Evolutionary conservation across 345 rosid species (phyloP), one percentile per base, ranked within the genome.

Genomic region (Lepidium didymum): DNA sequence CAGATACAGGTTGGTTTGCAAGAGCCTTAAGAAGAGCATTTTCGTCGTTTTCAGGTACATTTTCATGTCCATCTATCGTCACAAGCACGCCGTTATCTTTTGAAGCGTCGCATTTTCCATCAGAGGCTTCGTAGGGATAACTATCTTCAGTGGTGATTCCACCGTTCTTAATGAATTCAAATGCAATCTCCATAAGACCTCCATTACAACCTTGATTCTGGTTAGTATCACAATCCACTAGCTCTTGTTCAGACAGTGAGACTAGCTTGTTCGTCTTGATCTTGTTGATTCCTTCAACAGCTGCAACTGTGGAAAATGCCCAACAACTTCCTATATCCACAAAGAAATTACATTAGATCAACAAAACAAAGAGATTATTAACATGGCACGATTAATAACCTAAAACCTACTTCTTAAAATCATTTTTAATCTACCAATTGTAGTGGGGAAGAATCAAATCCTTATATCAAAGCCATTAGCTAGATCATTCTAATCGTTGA

Each of bases 231-330:
- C 87, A 86, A 43, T 86, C 87, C 15, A 83, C 84, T 77, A 86
- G 43, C 55, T 84, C 86, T 70, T 86, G 89, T 68, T 86, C 92
- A 8, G 92, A 86, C 57, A 86, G 60, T 10, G 92, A 78, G 5
- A 83, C 62, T 1, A 84, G 73, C 61, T 80, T 70, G 10, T 80
- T 81, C 7, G 83, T 83, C 75, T 62, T 84, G n/a, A 84, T 81
- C 38, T 81, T 70, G 68, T 86, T 84, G 38, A 86, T 86, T 37
- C 92, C 87, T 25, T 86, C 89, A 4, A 86, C 87, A 2, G 86
- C 92, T 38, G 75, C 89, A 21, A 86, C 31, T 0, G 86, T 84
- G 13, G 92, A 84, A 67, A 86, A 86, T 8, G 92, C 92, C 87
- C 89, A 86, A 70, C 92, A 86, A 72, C 89, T 86, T 52, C 92